These are phyloP conservation scores for Carex scoparia DNA, from an alignment of 176 grass and related monocot genomes.

Conservation along the genomic window DNA sequence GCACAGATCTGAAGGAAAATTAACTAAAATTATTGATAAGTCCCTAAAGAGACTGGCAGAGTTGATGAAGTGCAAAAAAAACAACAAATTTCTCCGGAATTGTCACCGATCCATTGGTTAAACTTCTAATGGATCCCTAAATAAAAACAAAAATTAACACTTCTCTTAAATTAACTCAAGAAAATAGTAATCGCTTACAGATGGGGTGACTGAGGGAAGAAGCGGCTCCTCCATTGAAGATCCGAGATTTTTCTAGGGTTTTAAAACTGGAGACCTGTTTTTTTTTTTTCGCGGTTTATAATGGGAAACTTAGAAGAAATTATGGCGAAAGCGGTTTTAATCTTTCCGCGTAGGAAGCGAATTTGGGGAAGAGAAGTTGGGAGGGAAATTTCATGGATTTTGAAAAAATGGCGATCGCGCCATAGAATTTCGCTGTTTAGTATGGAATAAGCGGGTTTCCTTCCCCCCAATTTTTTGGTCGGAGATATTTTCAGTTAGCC, in stretches of 20 bases:
- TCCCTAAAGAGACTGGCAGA: background rate
- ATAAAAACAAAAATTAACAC: background rate
- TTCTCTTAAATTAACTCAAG: background rate
- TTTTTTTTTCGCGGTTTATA: background rate
- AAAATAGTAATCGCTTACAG: background rate
- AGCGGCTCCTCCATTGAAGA: constrained; percentile 19
- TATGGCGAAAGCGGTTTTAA: constrained; percentile 5
- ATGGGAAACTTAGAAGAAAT: background rate
- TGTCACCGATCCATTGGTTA: background rate
- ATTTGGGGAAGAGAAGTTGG: background rate
- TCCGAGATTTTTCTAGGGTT: background rate
- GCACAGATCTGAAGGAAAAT: background rate
- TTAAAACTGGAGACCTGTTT: background rate
- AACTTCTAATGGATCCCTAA: background rate
- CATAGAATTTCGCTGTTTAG: background rate
- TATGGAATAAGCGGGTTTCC: background rate
- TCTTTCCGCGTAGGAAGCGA: background rate
- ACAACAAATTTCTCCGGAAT: background rate
- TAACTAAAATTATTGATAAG: background rate
- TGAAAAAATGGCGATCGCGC: constrained; percentile 2
- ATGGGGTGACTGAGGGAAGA: background rate
- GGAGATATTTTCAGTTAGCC: background rate
- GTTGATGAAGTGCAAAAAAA: background rate
- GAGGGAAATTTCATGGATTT: constrained; percentile 10
- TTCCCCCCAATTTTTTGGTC: background rate